Evolutionary conservation across 2,329 filamentous ascomycete species (phyloP).

Genomic region (Cladophialophora carrionii): DNA sequence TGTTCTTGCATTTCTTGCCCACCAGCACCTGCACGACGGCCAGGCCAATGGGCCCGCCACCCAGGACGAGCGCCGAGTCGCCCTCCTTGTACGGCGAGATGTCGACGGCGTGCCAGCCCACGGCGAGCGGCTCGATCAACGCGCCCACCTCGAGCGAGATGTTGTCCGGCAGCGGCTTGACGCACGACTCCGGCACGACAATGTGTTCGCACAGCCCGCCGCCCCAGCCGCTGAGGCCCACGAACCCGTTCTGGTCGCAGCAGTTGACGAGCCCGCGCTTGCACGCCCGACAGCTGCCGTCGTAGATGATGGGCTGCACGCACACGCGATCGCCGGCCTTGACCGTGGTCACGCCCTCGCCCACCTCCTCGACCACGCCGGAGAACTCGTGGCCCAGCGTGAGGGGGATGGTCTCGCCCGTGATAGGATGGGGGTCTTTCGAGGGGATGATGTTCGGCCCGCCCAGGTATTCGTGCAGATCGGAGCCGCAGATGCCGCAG

Average conservation of each 20-base stretch:
- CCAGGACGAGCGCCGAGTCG: constrained; percentile 55
- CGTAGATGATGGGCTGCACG: constrained; percentile 60
- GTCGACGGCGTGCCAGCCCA: constrained; percentile 61
- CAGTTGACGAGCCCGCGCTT: constrained; percentile 58
- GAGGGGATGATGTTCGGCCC: constrained; percentile 55
- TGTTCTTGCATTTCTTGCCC: constrained; percentile 49
- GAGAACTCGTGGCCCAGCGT: constrained; percentile 60
- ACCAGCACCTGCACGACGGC: constrained; percentile 54
- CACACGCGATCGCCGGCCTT: constrained; percentile 55
- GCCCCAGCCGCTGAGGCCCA: constrained; percentile 57
- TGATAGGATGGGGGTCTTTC: constrained; percentile 56
- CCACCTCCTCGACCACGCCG: constrained; percentile 57
- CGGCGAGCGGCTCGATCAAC: constrained; percentile 58
- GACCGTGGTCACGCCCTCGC: constrained; percentile 54
- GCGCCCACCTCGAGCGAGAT: constrained; percentile 58
- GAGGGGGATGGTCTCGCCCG: constrained; percentile 55
- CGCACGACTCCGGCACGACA: constrained; percentile 52
- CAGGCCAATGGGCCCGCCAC: constrained; percentile 59
- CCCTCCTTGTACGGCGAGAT: constrained; percentile 53
- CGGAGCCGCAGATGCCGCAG: constrained; percentile 42
- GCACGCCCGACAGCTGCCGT: constrained; percentile 57
- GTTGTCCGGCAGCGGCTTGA: constrained; percentile 56
- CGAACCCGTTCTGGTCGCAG: constrained; percentile 59
- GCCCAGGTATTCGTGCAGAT: constrained; percentile 54
- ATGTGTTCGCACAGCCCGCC: constrained; percentile 57